Base-by-base conservation (phyloP, 2,329 filamentous ascomycete species). In the Claviceps maximensis region DNA sequence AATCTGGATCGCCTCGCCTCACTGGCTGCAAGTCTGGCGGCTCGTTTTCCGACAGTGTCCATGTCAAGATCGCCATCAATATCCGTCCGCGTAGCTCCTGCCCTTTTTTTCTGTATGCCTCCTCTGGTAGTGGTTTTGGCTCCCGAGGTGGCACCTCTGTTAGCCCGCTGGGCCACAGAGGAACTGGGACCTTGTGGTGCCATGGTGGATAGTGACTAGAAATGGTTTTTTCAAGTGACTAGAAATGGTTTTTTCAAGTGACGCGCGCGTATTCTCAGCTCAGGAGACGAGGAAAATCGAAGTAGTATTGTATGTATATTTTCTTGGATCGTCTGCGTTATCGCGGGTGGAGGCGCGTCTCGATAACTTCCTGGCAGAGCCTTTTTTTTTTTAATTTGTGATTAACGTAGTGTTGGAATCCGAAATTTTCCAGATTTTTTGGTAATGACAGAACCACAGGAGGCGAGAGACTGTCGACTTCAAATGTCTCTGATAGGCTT, bases 31-130 rank as follows among this genome's bases (percentile, higher is more conserved):
- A 63, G 44, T 59, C 62, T 68, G 53, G 65, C 67, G n/a, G 63
- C 56, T 54, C 69, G 65, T 57, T 66, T 62, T 47, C 61, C 62
- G 21, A 64, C 58, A 48, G 64, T 66, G 57, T 75, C 75, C 79
- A 82, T 82, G 33, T 78, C 71, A n/a, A 82, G 69, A 59, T 82
- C 79, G 33, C 79, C 79, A 68, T 82, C 79, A 51, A 71, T 68
- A 59, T 82, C 79, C 49, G 71, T 62, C 56, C 69, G 72, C 3
- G 61, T 59, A 42, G 64, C 64, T 12, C 62, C 63, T 41, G 72
- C 60, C 50, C 62, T 73, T 48, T 74, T 74, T 63, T 80, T 81
- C 21, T 69, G 66, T 52, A 81, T 74, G 31, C 78, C 78, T 38
- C 73, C 73, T 58, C 74, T 69, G n/a, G 64, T 60, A 53, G 58